Percentiles rank a stretch among this genome's conserved stretches.
Conservation (phyloP, 2,329 filamentous ascomycete species). For the Cladorrhinum sp. region DNA sequence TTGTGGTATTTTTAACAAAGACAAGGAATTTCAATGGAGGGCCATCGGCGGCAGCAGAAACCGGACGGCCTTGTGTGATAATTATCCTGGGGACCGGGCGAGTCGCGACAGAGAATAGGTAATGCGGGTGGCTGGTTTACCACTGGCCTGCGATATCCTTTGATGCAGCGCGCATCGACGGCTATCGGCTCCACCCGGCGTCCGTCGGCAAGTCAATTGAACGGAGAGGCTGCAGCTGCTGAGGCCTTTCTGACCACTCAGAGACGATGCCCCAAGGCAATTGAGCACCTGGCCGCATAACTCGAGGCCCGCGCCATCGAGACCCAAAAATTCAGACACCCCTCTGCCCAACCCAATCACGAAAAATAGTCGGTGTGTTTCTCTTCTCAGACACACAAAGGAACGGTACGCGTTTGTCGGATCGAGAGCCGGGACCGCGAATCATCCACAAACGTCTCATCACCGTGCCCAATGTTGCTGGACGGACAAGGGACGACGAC, state of each 20-base stretch:
- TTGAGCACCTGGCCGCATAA: constrained; percentile 31
- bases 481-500: no score
- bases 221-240: constrained; percentile 25
- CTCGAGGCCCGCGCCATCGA: constrained; percentile 27
- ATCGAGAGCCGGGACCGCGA: constrained; percentile 17
- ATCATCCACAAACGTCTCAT: not conserved
- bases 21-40: not conserved
- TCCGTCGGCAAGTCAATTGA: constrained; percentile 13
- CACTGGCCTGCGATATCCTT: not conserved
- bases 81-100: not conserved
- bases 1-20: no score
- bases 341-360: constrained; percentile 26
- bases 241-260: constrained; percentile 24
- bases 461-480: no score
- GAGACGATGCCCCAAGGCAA: constrained; percentile 23
- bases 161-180: constrained; percentile 19
- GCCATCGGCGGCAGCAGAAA: constrained; percentile 3
- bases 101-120: constrained; percentile 13
- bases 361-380: constrained; percentile 28
- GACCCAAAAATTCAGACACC: constrained; percentile 25
- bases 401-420: constrained; percentile 27
- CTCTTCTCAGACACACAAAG: constrained; percentile 26
- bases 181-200: constrained; percentile 19
- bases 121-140: constrained; percentile 29
- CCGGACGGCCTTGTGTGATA: not conserved